Evolutionary conservation across 148 eudicot species (phyloP).

Genomic region (Suaeda aralocaspica): DNA sequence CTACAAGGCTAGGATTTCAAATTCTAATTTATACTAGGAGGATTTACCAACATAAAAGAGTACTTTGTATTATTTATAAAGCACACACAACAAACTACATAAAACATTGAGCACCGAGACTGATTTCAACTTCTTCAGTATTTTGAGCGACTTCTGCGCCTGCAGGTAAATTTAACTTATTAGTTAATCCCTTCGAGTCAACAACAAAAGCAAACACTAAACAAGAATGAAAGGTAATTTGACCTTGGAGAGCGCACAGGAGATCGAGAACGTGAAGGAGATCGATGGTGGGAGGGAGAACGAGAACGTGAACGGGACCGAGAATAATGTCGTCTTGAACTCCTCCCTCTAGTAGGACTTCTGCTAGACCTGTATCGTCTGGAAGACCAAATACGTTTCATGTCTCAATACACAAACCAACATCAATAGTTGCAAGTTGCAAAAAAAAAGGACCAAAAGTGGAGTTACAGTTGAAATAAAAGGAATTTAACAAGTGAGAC

Average conservation of each 20-base stretch:
- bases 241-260: constrained; percentile 68
- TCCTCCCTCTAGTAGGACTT: constrained; percentile 74
- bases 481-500: not conserved
- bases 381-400: constrained; percentile 19
- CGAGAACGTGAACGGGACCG: constrained; percentile 50
- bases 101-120: not conserved
- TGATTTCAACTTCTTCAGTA: constrained; percentile 3
- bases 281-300: constrained; percentile 33
- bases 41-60: not conserved
- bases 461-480: too few species aligned
- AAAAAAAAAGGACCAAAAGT: too few species aligned
- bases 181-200: not conserved
- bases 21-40: too few species aligned
- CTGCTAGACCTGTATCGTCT: constrained; percentile 75
- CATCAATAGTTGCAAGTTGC: too few species aligned
- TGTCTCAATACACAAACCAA: not conserved
- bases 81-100: too few species aligned
- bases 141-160: constrained; percentile 9
- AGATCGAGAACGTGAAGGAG: constrained; percentile 54
- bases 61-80: too few species aligned
- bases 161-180: not conserved
- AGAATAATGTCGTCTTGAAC: constrained; percentile 61
- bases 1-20: not conserved
- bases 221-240: not conserved
- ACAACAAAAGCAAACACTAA: not conserved